A percentile compares a stretch with the other conserved stretches of the same genome.
Evolutionary conservation across 2,329 filamentous ascomycete genomes (phyloP).

Genomic region (Clarireedia paspali): DNA sequence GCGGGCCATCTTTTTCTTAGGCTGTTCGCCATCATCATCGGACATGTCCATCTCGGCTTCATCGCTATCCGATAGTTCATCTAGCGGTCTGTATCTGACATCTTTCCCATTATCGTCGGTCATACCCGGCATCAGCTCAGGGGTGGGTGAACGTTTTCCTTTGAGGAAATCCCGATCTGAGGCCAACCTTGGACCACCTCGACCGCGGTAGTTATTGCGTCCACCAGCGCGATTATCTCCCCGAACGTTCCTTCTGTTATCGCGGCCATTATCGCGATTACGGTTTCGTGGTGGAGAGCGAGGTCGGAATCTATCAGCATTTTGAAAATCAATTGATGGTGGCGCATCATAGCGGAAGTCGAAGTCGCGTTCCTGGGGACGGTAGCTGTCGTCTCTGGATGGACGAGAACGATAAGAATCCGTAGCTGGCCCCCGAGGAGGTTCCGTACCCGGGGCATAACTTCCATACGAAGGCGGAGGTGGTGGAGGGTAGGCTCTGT

Average conservation of each 20-base stretch:
- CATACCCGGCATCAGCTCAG: constrained; percentile 30
- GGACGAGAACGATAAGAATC: constrained; percentile 7
- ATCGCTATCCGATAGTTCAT: constrained; percentile 56
- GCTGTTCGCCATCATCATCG: constrained; percentile 33
- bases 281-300: constrained; percentile 19
- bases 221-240: constrained; percentile 9
- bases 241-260: background rate
- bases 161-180: constrained; percentile 29
- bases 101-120: constrained; percentile 22
- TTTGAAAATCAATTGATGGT: constrained; percentile 21
- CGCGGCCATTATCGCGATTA: constrained; percentile 8
- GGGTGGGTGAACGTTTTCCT: constrained; percentile 30
- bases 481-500: constrained; percentile 9
- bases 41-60: constrained; percentile 56
- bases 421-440: constrained; percentile 11
- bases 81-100: constrained; percentile 46
- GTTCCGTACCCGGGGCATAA: constrained; percentile 11
- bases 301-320: constrained; percentile 18
- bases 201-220: constrained; percentile 23
- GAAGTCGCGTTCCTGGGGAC: constrained; percentile 19
- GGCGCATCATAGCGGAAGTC: constrained; percentile 28
- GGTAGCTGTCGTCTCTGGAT: constrained; percentile 14
- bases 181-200: constrained; percentile 23
- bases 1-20: constrained; percentile 38
- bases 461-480: constrained; percentile 4